Conservation (phyloP, 116 monocot species). For the Cymodocea nodosa region DNA sequence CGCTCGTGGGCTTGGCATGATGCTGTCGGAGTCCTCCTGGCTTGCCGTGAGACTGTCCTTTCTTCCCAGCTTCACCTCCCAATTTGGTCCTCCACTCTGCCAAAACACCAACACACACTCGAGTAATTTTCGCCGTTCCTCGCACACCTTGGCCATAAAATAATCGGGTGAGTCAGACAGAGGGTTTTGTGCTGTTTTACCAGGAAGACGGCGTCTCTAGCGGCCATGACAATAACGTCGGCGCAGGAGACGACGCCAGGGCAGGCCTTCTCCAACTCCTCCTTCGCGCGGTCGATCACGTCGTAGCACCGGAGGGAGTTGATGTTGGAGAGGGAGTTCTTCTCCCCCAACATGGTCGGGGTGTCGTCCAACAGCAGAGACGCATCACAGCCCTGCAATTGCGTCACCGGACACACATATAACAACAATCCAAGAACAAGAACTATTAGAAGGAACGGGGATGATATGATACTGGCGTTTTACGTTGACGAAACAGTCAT, state of each 20-base stretch:
- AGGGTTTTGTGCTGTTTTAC: constrained; percentile 11
- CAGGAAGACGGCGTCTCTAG: constrained; percentile 70
- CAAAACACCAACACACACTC: not conserved
- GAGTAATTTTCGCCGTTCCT: not conserved
- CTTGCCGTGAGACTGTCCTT: constrained; percentile 64
- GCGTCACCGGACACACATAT: too few species aligned
- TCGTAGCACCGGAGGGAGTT: constrained; percentile 67
- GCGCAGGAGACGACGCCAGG: constrained; percentile 87
- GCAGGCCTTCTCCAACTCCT: constrained; percentile 43
- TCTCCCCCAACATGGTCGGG: constrained; percentile 57
- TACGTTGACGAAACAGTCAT: constrained; percentile 88
- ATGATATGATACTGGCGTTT: not conserved
- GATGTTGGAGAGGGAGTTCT: constrained; percentile 61
- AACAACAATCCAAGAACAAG: not conserved
- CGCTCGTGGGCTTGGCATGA: constrained; percentile 83
- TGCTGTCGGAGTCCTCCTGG: constrained; percentile 48
- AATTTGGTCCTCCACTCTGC: constrained; percentile 62
- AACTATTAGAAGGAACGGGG: not conserved
- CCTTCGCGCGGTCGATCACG: constrained; percentile 73
- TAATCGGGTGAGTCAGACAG: too few species aligned
- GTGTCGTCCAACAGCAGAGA: constrained; percentile 71
- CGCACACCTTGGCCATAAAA: too few species aligned
- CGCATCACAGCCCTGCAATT: constrained; percentile 61
- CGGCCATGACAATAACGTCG: constrained; percentile 79
- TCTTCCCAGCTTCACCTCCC: constrained; percentile 72